Conservation (phyloP, 2,329 filamentous ascomycete genomes). For the Fusarium penzigii region DNA sequence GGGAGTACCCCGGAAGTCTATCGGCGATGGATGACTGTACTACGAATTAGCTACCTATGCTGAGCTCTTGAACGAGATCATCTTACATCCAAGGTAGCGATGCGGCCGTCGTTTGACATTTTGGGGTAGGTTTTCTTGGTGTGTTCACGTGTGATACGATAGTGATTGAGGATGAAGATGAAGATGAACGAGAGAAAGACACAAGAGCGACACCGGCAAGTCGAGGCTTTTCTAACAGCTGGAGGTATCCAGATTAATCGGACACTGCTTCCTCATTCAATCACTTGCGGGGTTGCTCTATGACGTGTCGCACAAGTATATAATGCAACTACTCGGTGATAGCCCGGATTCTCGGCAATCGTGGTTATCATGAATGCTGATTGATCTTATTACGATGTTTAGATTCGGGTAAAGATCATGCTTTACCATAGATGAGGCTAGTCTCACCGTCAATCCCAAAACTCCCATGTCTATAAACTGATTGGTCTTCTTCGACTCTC, state of each 20-base stretch:
- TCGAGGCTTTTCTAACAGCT: neutral
- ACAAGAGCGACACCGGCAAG: neutral
- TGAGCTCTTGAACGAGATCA: neutral
- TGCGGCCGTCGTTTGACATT: conserved; percentile 30
- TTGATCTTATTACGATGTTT: conserved; percentile 2
- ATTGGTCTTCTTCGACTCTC: conserved; percentile 1
- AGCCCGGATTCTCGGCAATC: conserved; percentile 30
- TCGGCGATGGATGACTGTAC: conserved; percentile 63
- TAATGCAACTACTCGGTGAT: conserved; percentile 25
- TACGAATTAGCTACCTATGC: conserved; percentile 13
- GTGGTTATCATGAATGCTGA: conserved; percentile 1
- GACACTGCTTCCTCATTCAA: conserved; percentile 16
- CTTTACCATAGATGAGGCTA: neutral
- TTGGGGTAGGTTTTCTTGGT: conserved; percentile 1
- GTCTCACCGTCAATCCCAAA: no score
- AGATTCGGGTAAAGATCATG: neutral
- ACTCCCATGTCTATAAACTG: neutral
- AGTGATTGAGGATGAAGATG: conserved; percentile 8
- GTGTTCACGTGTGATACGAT: neutral
- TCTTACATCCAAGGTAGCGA: conserved; percentile 41
- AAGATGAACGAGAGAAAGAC: conserved; percentile 4
- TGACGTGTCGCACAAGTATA: conserved; percentile 21
- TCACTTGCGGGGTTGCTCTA: conserved; percentile 27
- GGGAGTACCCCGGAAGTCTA: conserved; percentile 69
- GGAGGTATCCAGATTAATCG: conserved; percentile 7